A percentile compares a stretch with the other conserved stretches of the same genome.
Evolutionary conservation across 1,284 basidiomycete species (phyloP).

Genomic region (Cryptococcus jaspeensis): DNA sequence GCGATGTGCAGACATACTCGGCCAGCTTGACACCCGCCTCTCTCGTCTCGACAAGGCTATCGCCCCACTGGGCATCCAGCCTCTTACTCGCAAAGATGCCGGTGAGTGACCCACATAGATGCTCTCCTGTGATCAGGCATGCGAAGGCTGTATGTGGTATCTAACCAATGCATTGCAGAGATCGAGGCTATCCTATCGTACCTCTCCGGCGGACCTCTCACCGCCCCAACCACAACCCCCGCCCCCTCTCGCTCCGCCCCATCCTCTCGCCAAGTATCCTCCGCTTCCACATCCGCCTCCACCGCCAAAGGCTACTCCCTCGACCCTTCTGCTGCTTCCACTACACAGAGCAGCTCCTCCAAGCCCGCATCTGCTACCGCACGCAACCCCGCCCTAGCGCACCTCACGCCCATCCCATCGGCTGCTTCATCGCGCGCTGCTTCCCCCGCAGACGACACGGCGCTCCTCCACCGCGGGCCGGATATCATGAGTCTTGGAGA

Average conservation of each 20-base stretch:
- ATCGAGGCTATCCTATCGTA: slow-evolving; percentile 32
- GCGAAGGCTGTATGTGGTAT: background rate
- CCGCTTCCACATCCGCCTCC: background rate
- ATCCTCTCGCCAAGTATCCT: background rate
- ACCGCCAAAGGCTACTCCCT: slow-evolving; percentile 27
- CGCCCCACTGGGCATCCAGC: slow-evolving; percentile 47
- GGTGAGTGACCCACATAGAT: slow-evolving; percentile 19
- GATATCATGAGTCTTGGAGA: slow-evolving; percentile 44
- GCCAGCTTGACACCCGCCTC: slow-evolving; percentile 47
- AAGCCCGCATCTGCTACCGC: background rate
- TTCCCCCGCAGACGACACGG: slow-evolving; percentile 38
- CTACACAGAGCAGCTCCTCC: too few relatives aligned
- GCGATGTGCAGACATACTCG: slow-evolving; percentile 37
- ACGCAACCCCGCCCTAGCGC: background rate
- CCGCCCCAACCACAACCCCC: background rate
- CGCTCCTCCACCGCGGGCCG: slow-evolving; percentile 36
- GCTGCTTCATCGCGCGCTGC: slow-evolving; percentile 18
- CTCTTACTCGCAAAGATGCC: slow-evolving; percentile 35
- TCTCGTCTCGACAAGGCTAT: slow-evolving; percentile 50
- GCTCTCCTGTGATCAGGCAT: background rate
- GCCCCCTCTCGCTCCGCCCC: background rate
- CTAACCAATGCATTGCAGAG: slow-evolving; percentile 19
- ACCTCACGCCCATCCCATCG: slow-evolving; percentile 25
- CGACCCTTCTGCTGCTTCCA: slow-evolving; percentile 14
- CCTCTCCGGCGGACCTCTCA: slow-evolving; percentile 14